phyloP scores from a whole-genome alignment of 2,329 filamentous ascomycete genomes.

The Epichloe coenophiala region DNA sequence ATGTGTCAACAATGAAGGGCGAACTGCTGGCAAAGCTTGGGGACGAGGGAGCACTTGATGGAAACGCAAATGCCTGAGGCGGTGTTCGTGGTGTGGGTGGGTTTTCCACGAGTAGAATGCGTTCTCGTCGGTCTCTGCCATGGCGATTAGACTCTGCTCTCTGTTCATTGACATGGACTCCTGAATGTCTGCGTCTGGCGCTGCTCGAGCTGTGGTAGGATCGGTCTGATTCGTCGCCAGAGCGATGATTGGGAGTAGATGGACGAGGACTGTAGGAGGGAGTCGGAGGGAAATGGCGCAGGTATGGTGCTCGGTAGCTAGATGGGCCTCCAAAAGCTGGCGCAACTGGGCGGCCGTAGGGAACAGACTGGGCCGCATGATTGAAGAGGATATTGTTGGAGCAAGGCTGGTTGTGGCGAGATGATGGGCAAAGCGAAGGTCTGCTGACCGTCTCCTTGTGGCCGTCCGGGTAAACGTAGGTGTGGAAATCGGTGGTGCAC shows the following conservation, averaged over 20 bases:
- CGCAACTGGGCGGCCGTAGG: slow-evolving; percentile 16
- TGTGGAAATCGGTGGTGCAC: slow-evolving; percentile 36
- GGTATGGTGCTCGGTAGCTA: slow-evolving; percentile 9
- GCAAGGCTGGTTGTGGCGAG: slow-evolving; percentile 29
- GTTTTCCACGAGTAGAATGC: slow-evolving; percentile 30
- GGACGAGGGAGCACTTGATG: slow-evolving; percentile 28
- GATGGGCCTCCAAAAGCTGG: slow-evolving; percentile 4
- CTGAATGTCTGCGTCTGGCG: slow-evolving; percentile 20
- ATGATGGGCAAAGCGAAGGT: slow-evolving; percentile 24
- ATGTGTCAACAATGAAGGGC: slow-evolving; percentile 14
- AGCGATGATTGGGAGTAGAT: slow-evolving; percentile 21
- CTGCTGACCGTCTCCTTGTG: slow-evolving; percentile 20
- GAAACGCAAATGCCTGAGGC: slow-evolving; percentile 25
- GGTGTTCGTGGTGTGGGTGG: slow-evolving; percentile 33
- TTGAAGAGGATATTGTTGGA: slow-evolving; percentile 25
- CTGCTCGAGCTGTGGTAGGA: slow-evolving; percentile 18
- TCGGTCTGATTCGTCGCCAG: slow-evolving; percentile 24
- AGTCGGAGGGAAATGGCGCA: slow-evolving; percentile 26
- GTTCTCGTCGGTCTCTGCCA: slow-evolving; percentile 22
- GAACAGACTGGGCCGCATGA: slow-evolving; percentile 24
- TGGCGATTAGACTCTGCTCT: slow-evolving; percentile 22
- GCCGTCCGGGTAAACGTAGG: slow-evolving; percentile 33
- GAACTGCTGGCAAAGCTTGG: slow-evolving; percentile 14
- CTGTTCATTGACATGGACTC: slow-evolving; percentile 24
- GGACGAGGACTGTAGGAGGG: slow-evolving; percentile 22